A percentile compares a stretch with the other conserved stretches of the same genome.
Conservation (phyloP, 2,329 filamentous ascomycete species). For the Alternaria brassicicola region DNA sequence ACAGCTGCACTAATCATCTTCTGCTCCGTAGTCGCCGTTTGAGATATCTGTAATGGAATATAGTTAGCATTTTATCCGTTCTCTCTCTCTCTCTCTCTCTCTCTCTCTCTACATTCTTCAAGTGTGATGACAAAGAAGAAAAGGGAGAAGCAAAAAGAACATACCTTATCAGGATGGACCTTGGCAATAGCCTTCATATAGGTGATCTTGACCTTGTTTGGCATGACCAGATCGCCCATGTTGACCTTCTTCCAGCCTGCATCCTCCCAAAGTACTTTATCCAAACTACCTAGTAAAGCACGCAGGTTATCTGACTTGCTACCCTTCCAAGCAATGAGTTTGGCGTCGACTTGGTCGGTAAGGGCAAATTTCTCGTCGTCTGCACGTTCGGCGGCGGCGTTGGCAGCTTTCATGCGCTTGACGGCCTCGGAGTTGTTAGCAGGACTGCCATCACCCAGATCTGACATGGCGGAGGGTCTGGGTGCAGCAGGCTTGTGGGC, state of each 20-base stretch:
- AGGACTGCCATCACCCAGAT: constrained; percentile 48
- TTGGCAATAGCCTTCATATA: constrained; percentile 99
- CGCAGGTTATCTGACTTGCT: constrained; percentile 93
- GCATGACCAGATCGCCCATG: constrained; percentile 89
- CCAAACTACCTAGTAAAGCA: constrained; percentile 83
- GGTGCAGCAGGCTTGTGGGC: constrained; percentile 34
- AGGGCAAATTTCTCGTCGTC: constrained; percentile 94
- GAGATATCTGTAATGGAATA: constrained; percentile 57
- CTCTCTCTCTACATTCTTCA: not conserved
- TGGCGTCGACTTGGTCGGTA: constrained; percentile 81
- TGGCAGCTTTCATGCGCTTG: constrained; percentile 78
- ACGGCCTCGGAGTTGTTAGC: constrained; percentile 74
- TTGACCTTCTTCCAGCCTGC: constrained; percentile 97
- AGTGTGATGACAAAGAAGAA: not conserved
- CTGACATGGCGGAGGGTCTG: constrained; percentile 51
- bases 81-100: not conserved
- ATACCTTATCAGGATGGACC: constrained; percentile 97
- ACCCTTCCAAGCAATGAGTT: constrained; percentile 79
- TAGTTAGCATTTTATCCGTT: constrained; percentile 16
- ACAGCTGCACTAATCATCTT: constrained; percentile 70
- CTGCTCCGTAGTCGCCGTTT: constrained; percentile 69
- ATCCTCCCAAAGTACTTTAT: constrained; percentile 87
- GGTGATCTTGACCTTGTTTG: constrained; percentile 92
- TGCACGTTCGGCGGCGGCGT: constrained; percentile 80
- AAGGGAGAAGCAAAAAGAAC: not conserved